Evolutionary conservation across 139 green algal species (phyloP), one percentile per base, ranked within the genome.

Genomic region (Coccomyxa sp.): DNA sequence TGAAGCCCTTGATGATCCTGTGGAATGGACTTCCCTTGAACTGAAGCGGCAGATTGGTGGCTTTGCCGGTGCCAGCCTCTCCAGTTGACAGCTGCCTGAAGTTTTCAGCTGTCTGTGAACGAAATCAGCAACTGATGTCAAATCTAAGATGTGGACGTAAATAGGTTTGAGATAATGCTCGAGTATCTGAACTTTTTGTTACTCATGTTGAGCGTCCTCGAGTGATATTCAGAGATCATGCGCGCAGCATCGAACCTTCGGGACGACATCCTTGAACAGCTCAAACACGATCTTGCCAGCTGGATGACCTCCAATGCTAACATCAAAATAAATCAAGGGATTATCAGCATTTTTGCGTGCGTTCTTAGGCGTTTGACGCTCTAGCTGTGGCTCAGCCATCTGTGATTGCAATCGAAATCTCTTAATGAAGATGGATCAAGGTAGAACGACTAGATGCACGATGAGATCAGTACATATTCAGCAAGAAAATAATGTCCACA

Each of bases 301-400:
- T n/a, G 85, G 82, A 77, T 94, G 23, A 16, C 90, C 95, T 23
- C 90, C 95, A 67, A 98, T 90, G 13, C 84, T 87, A 16, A 99
- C 92, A 91, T 98, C 96, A 78, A 98, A 97, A 85, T 88, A 98
- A 13, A 98, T 95, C 25, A 91, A 67, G 0, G 94, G 93, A 83
- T 96, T 96, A 38, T 81, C 81, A 15, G 63, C n/a, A 38, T 80
- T 58, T 12, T 68, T 68, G 14, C 81, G 58, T 25, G 13, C 25
- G n/a, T 67, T 45, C 67, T 57, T 84, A 51, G 38, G 38, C 38
- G 38, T 51, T 7, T 51, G 38, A 51, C 7, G 38, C 3, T 51
- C 38, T 7, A 84, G 38, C 32, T 76, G 63, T 58, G 81, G 81
- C 81, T 74, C 66, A 27, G 66, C 66, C 21, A 23, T 74, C 21